Base-by-base conservation (phyloP, 768 basidiomycete genomes). In the Boletus patriciae region DNA sequence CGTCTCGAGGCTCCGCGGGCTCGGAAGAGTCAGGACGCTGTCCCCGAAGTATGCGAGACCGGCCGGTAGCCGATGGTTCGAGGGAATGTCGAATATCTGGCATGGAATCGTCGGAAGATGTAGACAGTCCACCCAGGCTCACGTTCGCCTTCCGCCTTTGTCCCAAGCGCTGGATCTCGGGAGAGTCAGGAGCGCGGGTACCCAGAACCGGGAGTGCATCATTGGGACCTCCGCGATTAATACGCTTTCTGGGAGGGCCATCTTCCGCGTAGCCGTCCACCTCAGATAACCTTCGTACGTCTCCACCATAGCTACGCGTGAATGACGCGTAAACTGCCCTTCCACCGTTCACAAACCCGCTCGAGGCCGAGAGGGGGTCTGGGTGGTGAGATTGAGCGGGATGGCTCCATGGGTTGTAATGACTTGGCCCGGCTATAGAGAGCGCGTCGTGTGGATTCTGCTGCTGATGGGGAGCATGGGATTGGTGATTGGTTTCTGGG, bases 51-150 rank as follows among this genome's bases (percentile, higher is more conserved):
- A 87, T 76, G 42, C 86, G 83, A n/a, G 83, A 58, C 54, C 46
- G 57, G 5, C 49, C 57, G 6, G 69, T 79, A 8, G 78, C 78
- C 21, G 82, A 67, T 34, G 77, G 75, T 37, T 76, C 78, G 36
- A 77, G 66, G 16, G 78, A 66, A 40, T 73, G 67, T 21, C 70
- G 66, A 25, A 76, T 62, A 53, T 85, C 85, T 7, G 82, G 77
- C 61, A 85, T 70, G 16, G 84, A 87, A 50, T 91, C 88, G 27
- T 90, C 89, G 27, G 87, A 88, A 2, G 87, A 87, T 7, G 80
- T 72, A 33, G 86, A 86, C 50, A 77, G 67, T 7, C 74, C 64
- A 48, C 80, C 79, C 29, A 72, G 45, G 59, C 69, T 72, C 53
- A 69, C 69, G 40, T 73, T 72, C 19, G 66, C 62, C 29, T 73